A percentile compares a stretch with the other conserved stretches of the same genome.
Conservation (phyloP, 176 grass and related monocot genomes). For the Melocanna baccifera region DNA sequence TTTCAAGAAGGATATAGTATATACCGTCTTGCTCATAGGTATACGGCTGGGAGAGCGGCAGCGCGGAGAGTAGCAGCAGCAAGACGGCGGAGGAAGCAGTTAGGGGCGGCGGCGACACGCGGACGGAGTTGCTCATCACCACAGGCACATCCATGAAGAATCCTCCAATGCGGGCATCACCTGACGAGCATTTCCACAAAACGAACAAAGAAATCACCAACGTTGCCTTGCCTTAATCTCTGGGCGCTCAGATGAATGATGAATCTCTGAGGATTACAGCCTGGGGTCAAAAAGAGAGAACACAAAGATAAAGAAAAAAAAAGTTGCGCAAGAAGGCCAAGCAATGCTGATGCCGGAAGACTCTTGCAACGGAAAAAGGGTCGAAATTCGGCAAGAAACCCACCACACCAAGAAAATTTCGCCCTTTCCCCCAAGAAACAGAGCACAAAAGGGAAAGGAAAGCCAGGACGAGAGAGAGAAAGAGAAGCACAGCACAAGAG, state of each 20-base stretch:
- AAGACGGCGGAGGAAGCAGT: slow-evolving; percentile 27
- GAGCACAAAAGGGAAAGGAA: neutral
- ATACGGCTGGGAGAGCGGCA: slow-evolving; percentile 43
- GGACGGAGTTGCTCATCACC: slow-evolving; percentile 1
- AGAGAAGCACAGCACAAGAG: neutral
- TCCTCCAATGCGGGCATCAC: slow-evolving; percentile 23
- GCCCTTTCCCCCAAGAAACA: neutral
- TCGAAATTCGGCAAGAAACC: slow-evolving; percentile 20
- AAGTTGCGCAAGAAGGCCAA: slow-evolving; percentile 5
- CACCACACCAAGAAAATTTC: neutral
- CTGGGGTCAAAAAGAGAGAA: neutral
- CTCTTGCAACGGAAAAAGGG: slow-evolving; percentile 16
- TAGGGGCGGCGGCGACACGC: neutral
- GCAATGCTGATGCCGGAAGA: slow-evolving; percentile 41
- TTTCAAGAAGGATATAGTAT: neutral
- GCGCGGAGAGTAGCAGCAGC: slow-evolving; percentile 33
- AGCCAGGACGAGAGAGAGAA: neutral
- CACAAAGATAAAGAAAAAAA: neutral
- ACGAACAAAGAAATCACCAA: neutral
- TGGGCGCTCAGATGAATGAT: neutral
- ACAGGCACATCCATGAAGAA: slow-evolving; percentile 9
- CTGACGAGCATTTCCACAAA: neutral
- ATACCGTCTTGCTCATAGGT: slow-evolving; percentile 63
- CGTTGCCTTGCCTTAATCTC: neutral
- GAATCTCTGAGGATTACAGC: neutral